Base-by-base conservation (phyloP, 139 green algal genomes). In the Volvox reticuliferus region DNA sequence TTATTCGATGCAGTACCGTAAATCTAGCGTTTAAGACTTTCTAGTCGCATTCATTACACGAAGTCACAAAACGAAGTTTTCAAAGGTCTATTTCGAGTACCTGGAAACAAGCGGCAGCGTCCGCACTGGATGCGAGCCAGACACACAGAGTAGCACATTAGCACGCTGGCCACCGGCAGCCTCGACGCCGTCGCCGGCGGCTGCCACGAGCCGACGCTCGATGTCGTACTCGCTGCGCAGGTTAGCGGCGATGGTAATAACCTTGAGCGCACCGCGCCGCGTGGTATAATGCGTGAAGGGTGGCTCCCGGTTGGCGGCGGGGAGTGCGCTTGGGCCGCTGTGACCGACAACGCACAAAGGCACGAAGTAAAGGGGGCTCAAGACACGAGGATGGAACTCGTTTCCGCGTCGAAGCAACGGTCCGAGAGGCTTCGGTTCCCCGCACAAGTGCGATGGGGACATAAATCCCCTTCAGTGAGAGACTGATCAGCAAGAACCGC, bases 121-220 rank as follows among this genome's bases (percentile, higher is more conserved):
- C 1, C 96, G 91, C 16, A 95, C 91, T 14, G 96, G 96, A 90
- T 98, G 95, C 63, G 95, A 95, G 37, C 96, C 96, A 12, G 96
- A 97, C 68, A 98, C 91, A 22, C 95, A 89, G 78, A 98, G 92
- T 73, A 98, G 86, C 22, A 94, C 96, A 77, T 96, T 92, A 0
- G 95, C 93, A 12, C 88, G 67, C 12, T 85, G 77, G 0, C 76
- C 36, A 87, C 78, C 28, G 30, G 71, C 17, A 19, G 71, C 18
- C 75, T 19, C 85, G 0, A 92, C 91, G 21, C 79, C n/a, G 0
- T 78, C 68, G 9, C 76, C 36, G 79, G 81, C 28, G 22, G 76
- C 21, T 82, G 95, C 91, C 61, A 88, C 62, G 26, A 88, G 22
- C 6, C 84, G 76, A 37, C 22, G 17, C 86, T 86, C 78, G 13